Base-by-base conservation (phyloP, 1,284 basidiomycete genomes). In the Malassezia globosa region DNA sequence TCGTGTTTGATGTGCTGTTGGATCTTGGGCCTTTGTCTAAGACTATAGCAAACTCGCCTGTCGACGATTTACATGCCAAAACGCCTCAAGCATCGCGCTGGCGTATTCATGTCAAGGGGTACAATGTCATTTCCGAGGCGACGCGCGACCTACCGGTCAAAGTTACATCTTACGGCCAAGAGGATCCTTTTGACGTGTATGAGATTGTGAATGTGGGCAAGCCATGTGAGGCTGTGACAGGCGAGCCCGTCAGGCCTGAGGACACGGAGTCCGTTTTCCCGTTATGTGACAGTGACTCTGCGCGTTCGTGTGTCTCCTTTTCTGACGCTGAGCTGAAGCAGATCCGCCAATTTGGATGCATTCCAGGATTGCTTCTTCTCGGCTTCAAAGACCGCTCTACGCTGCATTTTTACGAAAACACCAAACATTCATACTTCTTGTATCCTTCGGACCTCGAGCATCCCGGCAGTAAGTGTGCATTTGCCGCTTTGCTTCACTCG, bases 391-490 rank as follows among this genome's bases (percentile, higher is more conserved):
- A 64, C 37, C 40, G 33, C 13, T 59, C 74, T 4, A 78, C 83
- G 51, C 76, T 96, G 1, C 73, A 74, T 0, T 84, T 88, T 58
- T 82, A 88, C 69, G 86, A 94, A 67, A 92, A 92, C 59, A 75
- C 94, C 62, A 92, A 88, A 66, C 88, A 94, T 72, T 81, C 87
- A 0, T 75, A 81, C 44, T 97, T 97, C 66, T 80, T 97, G 54
- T 88, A 89, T 69, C 94, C 92, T 0, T 84, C 92, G 60, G 92
- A 97, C 69, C 57, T 88, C 84, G 74, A 80, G 27, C 90, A 84
- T 72, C 80, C 84, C 7, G 94, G 94, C 1, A 90, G 86, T 72
- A 92, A 83, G 52, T 80, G 92, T 37, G 85, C 87, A 0, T 96
- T 96, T 73, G 81, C 79, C 5, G 87, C 92, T 0, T 76, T 99